Evolutionary conservation across 768 basidiomycete genomes (phyloP).

Genomic region (Kwoniella dejecticola): DNA sequence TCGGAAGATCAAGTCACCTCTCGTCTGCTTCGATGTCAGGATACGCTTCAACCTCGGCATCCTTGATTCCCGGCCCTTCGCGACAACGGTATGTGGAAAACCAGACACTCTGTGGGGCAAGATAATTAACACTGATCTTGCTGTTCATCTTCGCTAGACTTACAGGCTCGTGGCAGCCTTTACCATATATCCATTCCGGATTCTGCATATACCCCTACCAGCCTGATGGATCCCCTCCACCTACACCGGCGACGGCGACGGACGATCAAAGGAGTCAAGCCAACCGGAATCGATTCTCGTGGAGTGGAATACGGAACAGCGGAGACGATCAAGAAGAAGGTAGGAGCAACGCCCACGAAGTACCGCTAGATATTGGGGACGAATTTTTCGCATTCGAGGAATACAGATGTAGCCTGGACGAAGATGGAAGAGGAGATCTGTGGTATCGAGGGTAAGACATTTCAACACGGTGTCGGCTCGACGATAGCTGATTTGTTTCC

Average conservation of each 20-base stretch:
- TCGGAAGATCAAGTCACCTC: too few species aligned
- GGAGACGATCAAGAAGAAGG: constrained; percentile 12
- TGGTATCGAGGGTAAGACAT: constrained; percentile 86
- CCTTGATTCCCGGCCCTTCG: constrained; percentile 1
- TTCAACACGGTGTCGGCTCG: constrained; percentile 3
- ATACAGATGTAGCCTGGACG: constrained; percentile 68
- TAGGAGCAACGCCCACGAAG: constrained; percentile 43
- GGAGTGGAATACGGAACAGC: constrained; percentile 25
- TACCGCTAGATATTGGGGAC: constrained; percentile 84
- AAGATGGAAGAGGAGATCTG: constrained; percentile 65
- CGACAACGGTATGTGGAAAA: background rate
- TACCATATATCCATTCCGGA: constrained; percentile 79
- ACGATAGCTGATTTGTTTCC: background rate
- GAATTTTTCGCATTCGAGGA: constrained; percentile 97
- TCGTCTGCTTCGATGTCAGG: background rate
- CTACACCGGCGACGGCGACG: constrained; percentile 17
- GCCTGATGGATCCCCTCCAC: constrained; percentile 61
- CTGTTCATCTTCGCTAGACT: background rate
- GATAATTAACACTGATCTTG: background rate
- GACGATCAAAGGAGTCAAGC: constrained; percentile 15
- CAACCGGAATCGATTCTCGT: constrained; percentile 33
- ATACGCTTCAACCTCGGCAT: background rate
- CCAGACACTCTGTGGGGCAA: background rate
- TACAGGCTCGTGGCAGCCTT: constrained; percentile 62
- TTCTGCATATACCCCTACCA: constrained; percentile 81